A percentile compares a stretch with the other conserved stretches of the same genome.
Evolutionary conservation across 176 grass and related monocot species (phyloP).

Genomic region (Juncus inflexus): DNA sequence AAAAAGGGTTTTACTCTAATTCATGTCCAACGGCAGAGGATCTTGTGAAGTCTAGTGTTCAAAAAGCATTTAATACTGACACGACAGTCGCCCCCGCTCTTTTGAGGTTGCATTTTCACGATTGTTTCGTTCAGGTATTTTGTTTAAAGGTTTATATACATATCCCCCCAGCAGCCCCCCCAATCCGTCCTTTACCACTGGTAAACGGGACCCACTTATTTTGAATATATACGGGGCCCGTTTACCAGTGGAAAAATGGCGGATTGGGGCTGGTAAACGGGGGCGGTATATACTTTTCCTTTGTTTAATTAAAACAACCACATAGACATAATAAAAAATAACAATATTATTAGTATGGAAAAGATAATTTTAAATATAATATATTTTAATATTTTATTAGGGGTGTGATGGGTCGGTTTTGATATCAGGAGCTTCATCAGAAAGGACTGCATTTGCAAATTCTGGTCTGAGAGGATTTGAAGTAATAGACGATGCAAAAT

Average conservation of each 20-base stretch:
- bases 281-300: too few species aligned
- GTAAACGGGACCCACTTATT: too few species aligned
- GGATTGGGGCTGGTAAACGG: too few species aligned
- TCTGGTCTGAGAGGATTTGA: slow-evolving; percentile 64
- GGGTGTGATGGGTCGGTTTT: slow-evolving; percentile 73
- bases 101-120: slow-evolving; percentile 83
- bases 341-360: neutral
- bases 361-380: neutral
- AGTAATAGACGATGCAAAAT: slow-evolving; percentile 69
- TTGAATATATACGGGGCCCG: too few species aligned
- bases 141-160: neutral
- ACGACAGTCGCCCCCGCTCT: slow-evolving; percentile 55
- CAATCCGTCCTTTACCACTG: too few species aligned
- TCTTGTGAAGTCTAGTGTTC: slow-evolving; percentile 53
- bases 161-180: too few species aligned
- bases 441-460: slow-evolving; percentile 59
- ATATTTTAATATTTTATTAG: slow-evolving; percentile 10
- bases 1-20: slow-evolving; percentile 53
- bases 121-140: slow-evolving; percentile 79
- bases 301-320: neutral
- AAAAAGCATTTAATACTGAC: slow-evolving; percentile 54
- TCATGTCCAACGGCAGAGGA: slow-evolving; percentile 57
- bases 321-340: neutral
- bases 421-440: slow-evolving; percentile 53
- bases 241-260: too few species aligned